Percentiles rank a stretch among this genome's conserved stretches.
Evolutionary conservation across 2,329 filamentous ascomycete genomes (phyloP).

Genomic region (Arthrinium puccinioides): DNA sequence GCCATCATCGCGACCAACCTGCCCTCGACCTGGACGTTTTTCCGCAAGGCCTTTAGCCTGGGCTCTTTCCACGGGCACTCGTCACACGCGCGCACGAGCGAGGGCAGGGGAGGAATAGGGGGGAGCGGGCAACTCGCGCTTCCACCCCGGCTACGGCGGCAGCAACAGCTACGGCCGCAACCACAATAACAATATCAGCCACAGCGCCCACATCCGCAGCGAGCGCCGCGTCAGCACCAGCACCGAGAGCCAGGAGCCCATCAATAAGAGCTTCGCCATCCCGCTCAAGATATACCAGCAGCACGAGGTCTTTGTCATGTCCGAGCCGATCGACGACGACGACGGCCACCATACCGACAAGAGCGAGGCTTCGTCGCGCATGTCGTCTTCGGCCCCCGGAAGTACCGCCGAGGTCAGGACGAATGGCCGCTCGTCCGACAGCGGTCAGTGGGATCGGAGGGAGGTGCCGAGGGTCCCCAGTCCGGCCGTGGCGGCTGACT

Average conservation of each 20-base stretch:
- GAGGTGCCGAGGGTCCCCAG: too few species aligned
- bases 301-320: conserved; percentile 23
- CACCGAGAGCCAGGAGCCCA: conserved; percentile 29
- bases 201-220: conserved; percentile 13
- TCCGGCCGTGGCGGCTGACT: too few species aligned
- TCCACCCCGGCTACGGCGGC: conserved; percentile 18
- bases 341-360: not conserved
- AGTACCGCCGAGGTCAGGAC: too few species aligned
- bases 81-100: conserved; percentile 18
- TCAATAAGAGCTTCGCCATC: conserved; percentile 22
- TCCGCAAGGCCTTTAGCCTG: conserved; percentile 29
- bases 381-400: not conserved
- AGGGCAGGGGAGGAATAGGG: too few species aligned
- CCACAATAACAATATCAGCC: conserved; percentile 11
- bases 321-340: conserved; percentile 1
- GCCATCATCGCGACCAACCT: conserved; percentile 37
- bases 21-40: conserved; percentile 33
- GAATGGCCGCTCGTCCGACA: too few species aligned
- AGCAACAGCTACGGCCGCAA: conserved; percentile 8
- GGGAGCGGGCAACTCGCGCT: conserved; percentile 7
- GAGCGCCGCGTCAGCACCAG: conserved; percentile 11
- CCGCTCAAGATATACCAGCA: conserved; percentile 30
- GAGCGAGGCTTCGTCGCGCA: not conserved
- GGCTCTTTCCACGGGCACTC: conserved; percentile 24
- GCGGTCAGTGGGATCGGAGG: too few species aligned